Conservation (phyloP, 2,329 filamentous ascomycete genomes). For the Metarhizium humberi region DNA sequence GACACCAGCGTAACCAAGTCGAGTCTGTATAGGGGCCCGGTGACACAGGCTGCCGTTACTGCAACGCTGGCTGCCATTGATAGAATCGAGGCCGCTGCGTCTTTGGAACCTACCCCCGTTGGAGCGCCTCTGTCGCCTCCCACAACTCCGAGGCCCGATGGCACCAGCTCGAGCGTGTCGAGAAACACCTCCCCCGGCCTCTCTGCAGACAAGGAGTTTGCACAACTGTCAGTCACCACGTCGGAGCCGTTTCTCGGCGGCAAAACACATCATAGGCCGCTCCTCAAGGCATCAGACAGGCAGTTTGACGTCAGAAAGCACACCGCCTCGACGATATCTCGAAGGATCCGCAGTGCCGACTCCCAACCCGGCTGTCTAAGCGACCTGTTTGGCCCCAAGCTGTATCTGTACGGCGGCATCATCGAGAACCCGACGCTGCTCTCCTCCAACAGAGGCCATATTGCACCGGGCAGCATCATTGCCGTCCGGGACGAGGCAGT, state of each 20-base stretch:
- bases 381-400: conserved; percentile 22
- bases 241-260: conserved; percentile 28
- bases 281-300: conserved; percentile 28
- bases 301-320: conserved; percentile 26
- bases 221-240: conserved; percentile 20
- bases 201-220: conserved; percentile 16
- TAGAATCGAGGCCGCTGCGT: conserved; percentile 21
- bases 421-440: conserved; percentile 21
- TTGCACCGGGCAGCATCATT: conserved; percentile 18
- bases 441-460: neutral
- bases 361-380: conserved; percentile 32
- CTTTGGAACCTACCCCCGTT: neutral
- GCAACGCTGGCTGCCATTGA: conserved; percentile 27
- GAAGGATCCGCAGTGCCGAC: conserved; percentile 30
- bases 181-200: conserved; percentile 14
- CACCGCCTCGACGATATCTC: conserved; percentile 26
- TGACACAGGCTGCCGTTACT: conserved; percentile 27
- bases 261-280: conserved; percentile 23
- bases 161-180: neutral
- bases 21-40: conserved; percentile 27
- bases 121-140: conserved; percentile 6
- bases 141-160: neutral
- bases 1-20: conserved; percentile 29
- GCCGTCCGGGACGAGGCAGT: conserved; percentile 25
- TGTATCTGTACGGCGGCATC: conserved; percentile 31